A percentile compares a stretch with the other conserved stretches of the same genome.
Conservation (phyloP, 2,329 filamentous ascomycete species). For the Aspergillus ochraceoroseus region DNA sequence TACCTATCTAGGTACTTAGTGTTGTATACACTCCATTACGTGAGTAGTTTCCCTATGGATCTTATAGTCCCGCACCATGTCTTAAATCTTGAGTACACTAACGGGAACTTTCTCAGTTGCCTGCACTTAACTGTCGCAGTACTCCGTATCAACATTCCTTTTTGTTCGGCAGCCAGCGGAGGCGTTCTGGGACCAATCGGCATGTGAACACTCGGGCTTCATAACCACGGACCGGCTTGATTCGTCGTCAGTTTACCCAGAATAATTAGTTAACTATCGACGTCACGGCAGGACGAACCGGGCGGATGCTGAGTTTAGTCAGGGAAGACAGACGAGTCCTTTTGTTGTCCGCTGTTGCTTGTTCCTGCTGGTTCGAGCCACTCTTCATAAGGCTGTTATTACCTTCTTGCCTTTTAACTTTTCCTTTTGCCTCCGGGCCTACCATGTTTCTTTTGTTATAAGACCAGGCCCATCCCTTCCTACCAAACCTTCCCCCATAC, state of each 20-base stretch:
- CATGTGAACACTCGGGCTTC: neutral
- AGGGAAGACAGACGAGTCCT: no score
- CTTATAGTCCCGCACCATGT: no score
- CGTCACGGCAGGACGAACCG: conserved; percentile 8
- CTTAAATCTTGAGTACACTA: no score
- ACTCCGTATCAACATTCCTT: no score
- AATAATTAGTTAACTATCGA: conserved; percentile 4
- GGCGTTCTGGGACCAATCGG: conserved; percentile 10
- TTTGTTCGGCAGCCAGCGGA: no score
- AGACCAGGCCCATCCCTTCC: neutral
- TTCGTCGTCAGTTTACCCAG: conserved; percentile 3
- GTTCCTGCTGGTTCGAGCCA: conserved; percentile 8
- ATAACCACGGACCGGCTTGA: neutral
- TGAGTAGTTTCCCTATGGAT: no score
- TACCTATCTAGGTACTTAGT: no score
- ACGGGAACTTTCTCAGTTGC: no score
- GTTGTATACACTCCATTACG: no score
- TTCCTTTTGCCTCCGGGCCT: neutral
- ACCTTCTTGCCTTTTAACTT: neutral
- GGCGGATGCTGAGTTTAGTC: neutral
- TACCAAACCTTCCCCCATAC: neutral
- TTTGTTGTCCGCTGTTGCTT: no score
- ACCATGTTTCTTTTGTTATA: no score
- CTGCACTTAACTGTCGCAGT: no score
- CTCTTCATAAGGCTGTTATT: conserved; percentile 2